Evolutionary conservation across 2,329 filamentous ascomycete genomes (phyloP), one percentile per base, ranked within the genome.

Genomic region (Penicillium sumatraense): DNA sequence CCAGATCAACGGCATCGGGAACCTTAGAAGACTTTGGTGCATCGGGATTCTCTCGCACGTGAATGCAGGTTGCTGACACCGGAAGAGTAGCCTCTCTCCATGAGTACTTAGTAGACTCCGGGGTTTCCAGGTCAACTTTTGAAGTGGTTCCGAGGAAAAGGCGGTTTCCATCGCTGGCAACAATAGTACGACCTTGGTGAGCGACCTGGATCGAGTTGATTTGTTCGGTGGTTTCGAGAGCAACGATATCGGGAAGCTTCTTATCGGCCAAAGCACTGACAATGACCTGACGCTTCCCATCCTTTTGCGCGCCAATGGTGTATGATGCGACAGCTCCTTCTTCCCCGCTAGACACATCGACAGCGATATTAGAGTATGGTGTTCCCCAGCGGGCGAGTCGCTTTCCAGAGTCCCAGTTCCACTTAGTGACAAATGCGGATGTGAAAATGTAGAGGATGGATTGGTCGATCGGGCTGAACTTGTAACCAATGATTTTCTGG

Each of bases 1-100:
- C 88, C 23, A 99, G 73, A 67, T 96, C 89, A n/a, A 95, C 72
- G 9, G 83, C 74, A 3, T 78, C 66, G 18, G 63, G 57, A 60
- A 57, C 69, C 59, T 71, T 66, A 62, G 50, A 61, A 7, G 56
- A 58, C 23, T 65, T 67, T 7, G 59, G 54, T 21, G 46, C 54
- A 51, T 48, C 24, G 46, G 57, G 66, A 20, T 60, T 78, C 53
- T 75, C 74, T 60, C 84, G 82, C 49, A 89, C 70, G 66, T 95
- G 88, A 41, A 91, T 75, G 56, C 85, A 86, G 24, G 84, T 86
- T 49, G 93, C 83, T 38, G 84, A 80, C 61, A 90, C 86, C 2
- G 85, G 82, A 35, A 80, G 72, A 2, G 72, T 69, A 47, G 85
- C 71, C 62, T 86, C 82, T 54, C 79, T 76, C 83, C 84, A 86